Conservation (phyloP, 176 grass and related monocot genomes). For the Carex cristatella region DNA sequence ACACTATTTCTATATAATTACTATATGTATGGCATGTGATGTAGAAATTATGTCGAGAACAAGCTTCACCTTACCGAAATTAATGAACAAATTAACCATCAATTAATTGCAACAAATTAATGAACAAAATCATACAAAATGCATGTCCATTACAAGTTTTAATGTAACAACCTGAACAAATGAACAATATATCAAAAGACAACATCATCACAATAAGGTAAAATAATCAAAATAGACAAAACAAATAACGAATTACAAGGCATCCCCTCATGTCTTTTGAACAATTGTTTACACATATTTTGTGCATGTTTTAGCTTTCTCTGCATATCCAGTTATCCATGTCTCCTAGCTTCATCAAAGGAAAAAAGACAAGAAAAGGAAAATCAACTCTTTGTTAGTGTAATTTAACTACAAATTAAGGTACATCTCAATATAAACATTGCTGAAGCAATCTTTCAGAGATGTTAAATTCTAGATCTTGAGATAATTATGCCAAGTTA, state of each 20-base stretch:
- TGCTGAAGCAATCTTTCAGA: background rate
- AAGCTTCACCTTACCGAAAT: background rate
- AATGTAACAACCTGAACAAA: background rate
- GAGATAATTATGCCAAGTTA: no score
- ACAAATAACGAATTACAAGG: background rate
- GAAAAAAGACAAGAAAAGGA: background rate
- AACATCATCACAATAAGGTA: background rate
- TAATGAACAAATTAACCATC: no score
- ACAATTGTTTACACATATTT: background rate
- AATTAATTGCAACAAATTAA: background rate
- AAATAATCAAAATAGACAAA: slow-evolving; percentile 7
- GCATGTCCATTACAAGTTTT: background rate
- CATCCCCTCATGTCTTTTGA: slow-evolving; percentile 15
- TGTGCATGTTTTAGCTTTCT: background rate
- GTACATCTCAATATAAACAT: background rate
- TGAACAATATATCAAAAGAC: background rate
- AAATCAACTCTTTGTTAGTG: background rate
- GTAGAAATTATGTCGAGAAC: background rate
- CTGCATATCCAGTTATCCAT: background rate
- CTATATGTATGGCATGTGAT: background rate
- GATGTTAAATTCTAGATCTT: background rate
- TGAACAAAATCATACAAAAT: background rate
- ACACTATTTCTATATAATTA: background rate
- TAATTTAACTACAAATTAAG: background rate
- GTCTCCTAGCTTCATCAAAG: background rate